Evolutionary conservation across 495 filamentous ascomycete genomes (phyloP).

Genomic region (Penicillium angulare): DNA sequence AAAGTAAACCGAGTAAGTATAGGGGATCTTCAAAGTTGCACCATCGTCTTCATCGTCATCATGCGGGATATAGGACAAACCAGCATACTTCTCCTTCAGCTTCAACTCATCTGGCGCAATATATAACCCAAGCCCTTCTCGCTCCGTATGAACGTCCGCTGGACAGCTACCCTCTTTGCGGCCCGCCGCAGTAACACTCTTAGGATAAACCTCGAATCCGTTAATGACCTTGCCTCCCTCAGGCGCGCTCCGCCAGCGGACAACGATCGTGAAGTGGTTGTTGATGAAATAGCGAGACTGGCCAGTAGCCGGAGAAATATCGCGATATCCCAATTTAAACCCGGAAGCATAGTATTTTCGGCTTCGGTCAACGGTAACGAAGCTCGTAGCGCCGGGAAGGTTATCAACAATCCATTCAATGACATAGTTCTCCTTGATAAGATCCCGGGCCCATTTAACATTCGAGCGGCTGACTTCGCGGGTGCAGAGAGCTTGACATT

Average conservation of each 20-base stretch:
- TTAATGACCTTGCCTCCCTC: slow-evolving; percentile 80
- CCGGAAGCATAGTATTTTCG: slow-evolving; percentile 92
- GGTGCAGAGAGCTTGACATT: slow-evolving; percentile 75
- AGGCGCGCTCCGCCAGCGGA: slow-evolving; percentile 77
- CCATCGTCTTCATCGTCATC: slow-evolving; percentile 63
- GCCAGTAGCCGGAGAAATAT: slow-evolving; percentile 58
- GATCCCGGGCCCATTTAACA: slow-evolving; percentile 66
- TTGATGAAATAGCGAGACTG: slow-evolving; percentile 76
- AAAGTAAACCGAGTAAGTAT: slow-evolving; percentile 92
- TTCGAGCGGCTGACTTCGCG: slow-evolving; percentile 61
- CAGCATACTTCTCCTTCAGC: slow-evolving; percentile 54
- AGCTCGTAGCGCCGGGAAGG: slow-evolving; percentile 87
- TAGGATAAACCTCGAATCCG: slow-evolving; percentile 90
- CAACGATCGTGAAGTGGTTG: slow-evolving; percentile 87
- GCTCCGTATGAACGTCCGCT: slow-evolving; percentile 57
- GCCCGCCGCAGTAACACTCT: slow-evolving; percentile 68
- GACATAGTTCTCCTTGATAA: slow-evolving; percentile 83
- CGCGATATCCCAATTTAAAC: slow-evolving; percentile 87
- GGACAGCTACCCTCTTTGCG: slow-evolving; percentile 65
- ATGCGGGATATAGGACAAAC: slow-evolving; percentile 57
- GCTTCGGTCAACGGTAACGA: slow-evolving; percentile 84
- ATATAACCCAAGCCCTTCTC: slow-evolving; percentile 65
- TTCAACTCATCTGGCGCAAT: slow-evolving; percentile 61
- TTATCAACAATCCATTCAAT: slow-evolving; percentile 98
- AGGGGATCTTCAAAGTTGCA: slow-evolving; percentile 73